A percentile compares a stretch with the other conserved stretches of the same genome.
These are phyloP conservation scores for Exobasidium rhododendri DNA, from an alignment of 1,284 basidiomycete genomes.

Conservation along the genomic window DNA sequence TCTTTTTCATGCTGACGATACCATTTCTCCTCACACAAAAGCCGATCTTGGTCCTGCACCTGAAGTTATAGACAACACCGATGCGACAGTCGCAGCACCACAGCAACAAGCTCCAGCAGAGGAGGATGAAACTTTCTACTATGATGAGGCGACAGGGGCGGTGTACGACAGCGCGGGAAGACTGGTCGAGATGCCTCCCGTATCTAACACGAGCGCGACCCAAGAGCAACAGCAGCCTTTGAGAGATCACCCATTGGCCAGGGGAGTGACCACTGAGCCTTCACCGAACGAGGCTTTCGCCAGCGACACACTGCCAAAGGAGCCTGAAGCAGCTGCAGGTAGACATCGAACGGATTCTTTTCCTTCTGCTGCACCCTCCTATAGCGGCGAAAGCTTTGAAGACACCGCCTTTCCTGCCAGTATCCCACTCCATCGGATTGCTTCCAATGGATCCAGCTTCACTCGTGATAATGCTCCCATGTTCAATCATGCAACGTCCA, in stretches of 20 bases:
- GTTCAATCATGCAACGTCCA: slow-evolving; percentile 30
- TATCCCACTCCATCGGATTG: slow-evolving; percentile 11
- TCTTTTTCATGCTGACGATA: too few species aligned
- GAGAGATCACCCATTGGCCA: not conserved
- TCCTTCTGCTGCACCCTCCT: not conserved
- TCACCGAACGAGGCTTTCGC: not conserved
- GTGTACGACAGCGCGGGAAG: slow-evolving; percentile 44
- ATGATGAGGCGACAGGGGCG: slow-evolving; percentile 44
- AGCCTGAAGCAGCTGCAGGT: not conserved
- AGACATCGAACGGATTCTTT: not conserved
- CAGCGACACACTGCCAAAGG: too few species aligned
- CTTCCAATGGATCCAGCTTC: slow-evolving; percentile 19
- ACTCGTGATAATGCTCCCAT: slow-evolving; percentile 16
- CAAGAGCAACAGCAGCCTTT: not conserved
- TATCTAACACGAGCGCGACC: slow-evolving; percentile 16
- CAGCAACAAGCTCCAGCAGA: not conserved
- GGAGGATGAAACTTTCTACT: slow-evolving; percentile 44
- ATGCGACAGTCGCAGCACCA: slow-evolving; percentile 6
- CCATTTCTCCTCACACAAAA: too few species aligned
- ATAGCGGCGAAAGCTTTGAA: not conserved
- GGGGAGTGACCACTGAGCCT: not conserved
- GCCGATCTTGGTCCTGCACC: slow-evolving; percentile 17
- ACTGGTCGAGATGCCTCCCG: slow-evolving; percentile 35
- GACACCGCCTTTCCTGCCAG: not conserved
- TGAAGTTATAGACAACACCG: not conserved